Evolutionary conservation across 2,329 filamentous ascomycete species (phyloP).

Genomic region (Penicillium sp.): DNA sequence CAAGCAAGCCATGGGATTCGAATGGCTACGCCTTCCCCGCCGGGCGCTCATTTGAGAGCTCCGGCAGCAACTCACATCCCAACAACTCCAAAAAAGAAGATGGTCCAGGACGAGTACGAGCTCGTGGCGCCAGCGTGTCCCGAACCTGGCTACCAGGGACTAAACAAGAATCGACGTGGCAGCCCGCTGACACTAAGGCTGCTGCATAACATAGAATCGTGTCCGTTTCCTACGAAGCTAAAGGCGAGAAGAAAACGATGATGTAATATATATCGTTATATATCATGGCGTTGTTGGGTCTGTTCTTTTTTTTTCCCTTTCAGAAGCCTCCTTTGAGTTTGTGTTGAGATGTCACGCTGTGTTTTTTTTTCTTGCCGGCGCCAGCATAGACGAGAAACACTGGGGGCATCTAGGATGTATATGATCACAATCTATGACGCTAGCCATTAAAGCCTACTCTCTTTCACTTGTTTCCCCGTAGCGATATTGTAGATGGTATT

Average conservation of each 20-base stretch:
- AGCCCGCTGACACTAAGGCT: slow-evolving; percentile 48
- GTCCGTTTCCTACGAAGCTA: background rate
- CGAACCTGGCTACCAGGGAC: slow-evolving; percentile 74
- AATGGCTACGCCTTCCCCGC: slow-evolving; percentile 43
- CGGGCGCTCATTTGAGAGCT: slow-evolving; percentile 24
- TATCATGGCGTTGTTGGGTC: slow-evolving; percentile 19
- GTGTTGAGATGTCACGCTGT: background rate
- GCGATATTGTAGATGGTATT: background rate
- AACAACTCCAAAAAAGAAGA: slow-evolving; percentile 48
- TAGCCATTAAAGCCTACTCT: background rate
- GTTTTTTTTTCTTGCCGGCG: background rate
- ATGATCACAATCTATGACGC: slow-evolving; percentile 14
- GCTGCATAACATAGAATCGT: slow-evolving; percentile 19
- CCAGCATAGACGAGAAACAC: slow-evolving; percentile 1
- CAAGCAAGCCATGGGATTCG: slow-evolving; percentile 41
- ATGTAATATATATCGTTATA: slow-evolving; percentile 14
- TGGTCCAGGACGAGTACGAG: slow-evolving; percentile 47
- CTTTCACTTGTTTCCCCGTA: background rate
- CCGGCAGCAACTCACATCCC: slow-evolving; percentile 22
- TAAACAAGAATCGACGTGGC: slow-evolving; percentile 86
- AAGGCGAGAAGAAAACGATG: background rate
- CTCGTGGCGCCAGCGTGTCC: slow-evolving; percentile 45
- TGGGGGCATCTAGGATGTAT: slow-evolving; percentile 11
- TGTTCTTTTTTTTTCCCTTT: background rate
- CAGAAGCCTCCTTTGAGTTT: background rate